These are phyloP conservation scores for Penstemon eatonii DNA, from an alignment of 257 asterid genomes.

Conservation along the genomic window DNA sequence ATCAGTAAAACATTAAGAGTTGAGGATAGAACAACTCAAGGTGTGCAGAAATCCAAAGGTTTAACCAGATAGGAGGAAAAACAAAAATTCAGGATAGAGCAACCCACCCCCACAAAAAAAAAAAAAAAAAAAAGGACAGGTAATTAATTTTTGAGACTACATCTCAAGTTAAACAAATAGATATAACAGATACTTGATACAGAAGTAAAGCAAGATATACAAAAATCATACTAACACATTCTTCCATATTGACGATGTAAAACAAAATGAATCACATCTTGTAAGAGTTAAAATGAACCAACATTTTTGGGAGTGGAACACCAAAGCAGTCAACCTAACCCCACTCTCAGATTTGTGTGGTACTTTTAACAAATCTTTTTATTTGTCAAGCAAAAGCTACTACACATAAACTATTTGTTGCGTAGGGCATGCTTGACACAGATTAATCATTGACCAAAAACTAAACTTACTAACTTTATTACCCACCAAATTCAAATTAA, in stretches of 20 bases:
- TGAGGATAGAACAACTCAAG: not conserved
- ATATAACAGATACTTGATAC: not conserved
- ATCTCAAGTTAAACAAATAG: constrained; percentile 13
- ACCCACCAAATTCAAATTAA: constrained; percentile 3
- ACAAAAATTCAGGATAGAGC: not conserved
- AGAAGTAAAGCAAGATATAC: constrained; percentile 11
- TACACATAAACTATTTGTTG: constrained; percentile 2
- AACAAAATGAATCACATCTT: not conserved
- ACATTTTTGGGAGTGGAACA: constrained; percentile 1
- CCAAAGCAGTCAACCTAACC: constrained; percentile 7
- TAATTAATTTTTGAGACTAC: not conserved
- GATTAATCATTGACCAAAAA: not conserved
- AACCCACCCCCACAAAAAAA: not conserved
- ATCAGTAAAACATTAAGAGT: not conserved
- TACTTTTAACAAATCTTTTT: not conserved
- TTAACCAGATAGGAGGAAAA: constrained; percentile 14
- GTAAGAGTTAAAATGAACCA: not conserved
- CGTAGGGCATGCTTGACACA: constrained; percentile 1
- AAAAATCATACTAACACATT: constrained; percentile 5
- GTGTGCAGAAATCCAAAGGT: constrained; percentile 2
- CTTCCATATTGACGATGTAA: not conserved
- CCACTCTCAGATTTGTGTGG: constrained; percentile 1
- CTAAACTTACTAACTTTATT: constrained; percentile 1
- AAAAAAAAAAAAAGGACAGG: too few relatives aligned
- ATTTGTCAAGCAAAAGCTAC: not conserved